Base-by-base conservation (phyloP, 2,329 filamentous ascomycete species). In the Botrytis hyacinthi region DNA sequence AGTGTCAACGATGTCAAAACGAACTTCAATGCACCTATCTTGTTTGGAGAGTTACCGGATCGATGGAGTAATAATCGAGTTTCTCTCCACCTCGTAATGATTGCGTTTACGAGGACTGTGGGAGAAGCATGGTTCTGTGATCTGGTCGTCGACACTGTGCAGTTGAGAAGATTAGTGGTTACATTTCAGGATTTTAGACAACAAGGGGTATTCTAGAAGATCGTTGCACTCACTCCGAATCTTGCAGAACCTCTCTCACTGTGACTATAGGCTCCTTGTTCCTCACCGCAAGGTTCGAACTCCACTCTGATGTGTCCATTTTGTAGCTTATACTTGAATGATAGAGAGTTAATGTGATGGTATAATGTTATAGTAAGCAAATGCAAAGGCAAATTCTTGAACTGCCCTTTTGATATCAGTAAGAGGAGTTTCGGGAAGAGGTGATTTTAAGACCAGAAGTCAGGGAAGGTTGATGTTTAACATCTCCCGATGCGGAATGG, bases 271-370 rank as follows among this genome's bases (percentile, higher is more conserved):
- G 40, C 29, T 57, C 62, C 57, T 68, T 72, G 14, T 48, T 59
- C 35, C 70, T 67, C 18, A 37, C 37, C 18, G 54, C 62, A 60
- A 72, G 40, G 37, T 40, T 22, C 14, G 40, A 42, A 2, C 37
- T 57, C 66, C 66, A 69, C 48, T 57, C 35, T 48, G 54, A 69
- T 42, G 37, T 18, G 37, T 69, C 48, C 66, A 69, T 69, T 42
- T 42, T 57, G 18, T 42, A 22, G n/a, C n/a, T 12, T 29, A 57
- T 42, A 32, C 10, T 42, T 57, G 35, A 69, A 44, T 32, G 26
- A 3, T 32, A 44, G 16, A 57, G 35, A 69, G 16, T 32, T 44
- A n/a, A 59, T 57, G 14, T 20, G 57, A n/a, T 57, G n/a, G 16
- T 67, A 18, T 26, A 40, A 22, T 68, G 61, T 32, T 32, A 29